Evolutionary conservation across 352 stramenopile genomes (phyloP).

Genomic region (Plasmopara viticola): DNA sequence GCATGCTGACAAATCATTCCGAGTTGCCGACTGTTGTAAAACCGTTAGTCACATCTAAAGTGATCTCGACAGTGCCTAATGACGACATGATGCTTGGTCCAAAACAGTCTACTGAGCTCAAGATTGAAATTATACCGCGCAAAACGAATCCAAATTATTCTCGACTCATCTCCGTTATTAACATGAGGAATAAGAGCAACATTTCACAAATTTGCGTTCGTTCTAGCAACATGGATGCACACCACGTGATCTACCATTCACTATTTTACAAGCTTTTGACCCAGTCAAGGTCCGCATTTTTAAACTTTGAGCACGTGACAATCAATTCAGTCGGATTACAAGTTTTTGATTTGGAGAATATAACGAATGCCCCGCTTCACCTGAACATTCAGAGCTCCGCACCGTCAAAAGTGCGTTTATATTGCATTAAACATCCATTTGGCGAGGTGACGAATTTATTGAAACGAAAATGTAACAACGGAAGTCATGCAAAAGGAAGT

Average conservation of each 20-base stretch:
- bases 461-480: conserved; percentile 17
- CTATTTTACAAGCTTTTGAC: conserved; percentile 88
- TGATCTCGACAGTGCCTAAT: conserved; percentile 85
- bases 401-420: conserved; percentile 61
- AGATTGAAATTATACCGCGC: conserved; percentile 86
- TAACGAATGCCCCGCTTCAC: conserved; percentile 73
- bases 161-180: conserved; percentile 80
- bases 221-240: conserved; percentile 88
- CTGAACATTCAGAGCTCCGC: conserved; percentile 79
- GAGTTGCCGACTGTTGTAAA: conserved; percentile 84
- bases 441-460: conserved; percentile 14
- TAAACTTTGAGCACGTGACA: conserved; percentile 86
- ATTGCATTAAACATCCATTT: conserved; percentile 54
- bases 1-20: conserved; percentile 86
- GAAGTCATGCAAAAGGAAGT: conserved; percentile 6
- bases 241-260: conserved; percentile 89
- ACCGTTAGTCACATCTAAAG: conserved; percentile 82
- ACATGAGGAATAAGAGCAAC: conserved; percentile 85
- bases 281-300: conserved; percentile 73
- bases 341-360: conserved; percentile 87
- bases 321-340: conserved; percentile 81
- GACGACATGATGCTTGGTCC: conserved; percentile 81
- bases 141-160: conserved; percentile 89
- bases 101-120: conserved; percentile 83
- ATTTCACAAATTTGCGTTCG: conserved; percentile 81